Evolutionary conservation across 1,139 yeast genomes (phyloP), one percentile per base, ranked within the genome.

Genomic region (Komagataea norvegica): DNA sequence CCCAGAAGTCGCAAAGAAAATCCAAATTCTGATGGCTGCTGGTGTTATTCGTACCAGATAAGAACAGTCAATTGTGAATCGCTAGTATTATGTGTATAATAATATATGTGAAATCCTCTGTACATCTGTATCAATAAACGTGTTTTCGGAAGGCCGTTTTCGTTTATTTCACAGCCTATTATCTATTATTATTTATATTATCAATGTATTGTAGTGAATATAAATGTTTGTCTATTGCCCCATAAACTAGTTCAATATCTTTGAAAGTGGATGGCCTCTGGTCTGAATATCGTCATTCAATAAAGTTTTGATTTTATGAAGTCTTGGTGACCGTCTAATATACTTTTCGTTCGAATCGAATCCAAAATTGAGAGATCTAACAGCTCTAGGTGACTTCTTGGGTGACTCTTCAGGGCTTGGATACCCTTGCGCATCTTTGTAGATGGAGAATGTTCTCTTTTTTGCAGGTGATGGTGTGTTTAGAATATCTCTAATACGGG

Each of bases 41-140:
- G 99, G 99, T 60, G 87, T 93, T 42, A 89, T 93, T 58, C 84
- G 96, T 63, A 88, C 96, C 29, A 79, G 95, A 60, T 87, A 31
- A 30, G 16, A 5, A 18, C 14, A 17, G 6, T n/a, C 13, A 5
- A 1, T n/a, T 13, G 8, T 7, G 14, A 6, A 6, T 13, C 14
- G 18, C 8, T 25, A 16, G 20, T 10, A 20, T 34, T 17, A 21
- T 30, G 13, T 8, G 20, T 27, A 22, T 15, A 13, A 13, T 14
- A 8, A n/a, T 3, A 26, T 9, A 9, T 6, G 11, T 31, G 9
- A 13, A 17, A 24, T 10, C 3, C 13, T 24, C 8, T 24, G 11
- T 16, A 28, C 14, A 17, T 27, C 19, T 25, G 20, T 25, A 19
- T 11, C 16, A 15, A 21, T 16, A 14, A 32, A 15, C n/a, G n/a